These are phyloP conservation scores for Clitocybe nebularis DNA, from an alignment of 1,284 basidiomycete species.

Conservation along the genomic window DNA sequence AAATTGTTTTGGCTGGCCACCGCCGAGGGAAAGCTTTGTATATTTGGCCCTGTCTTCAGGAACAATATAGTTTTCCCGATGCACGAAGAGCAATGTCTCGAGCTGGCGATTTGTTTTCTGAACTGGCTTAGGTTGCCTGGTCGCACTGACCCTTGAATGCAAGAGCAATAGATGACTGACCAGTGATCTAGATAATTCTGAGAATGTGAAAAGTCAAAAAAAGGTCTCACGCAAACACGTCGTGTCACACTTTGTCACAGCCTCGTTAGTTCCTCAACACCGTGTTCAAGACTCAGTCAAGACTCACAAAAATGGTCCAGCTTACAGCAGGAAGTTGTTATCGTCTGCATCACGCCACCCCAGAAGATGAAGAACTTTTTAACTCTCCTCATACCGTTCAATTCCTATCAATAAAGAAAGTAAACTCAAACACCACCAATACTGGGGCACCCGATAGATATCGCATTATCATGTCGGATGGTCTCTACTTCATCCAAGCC, in stretches of 20 bases:
- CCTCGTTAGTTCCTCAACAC: too few relatives aligned
- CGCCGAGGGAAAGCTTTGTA: too few relatives aligned
- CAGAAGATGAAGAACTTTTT: slow-evolving; percentile 48
- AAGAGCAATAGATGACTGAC: too few relatives aligned
- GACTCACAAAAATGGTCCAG: slow-evolving; percentile 30
- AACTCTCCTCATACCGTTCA: slow-evolving; percentile 68
- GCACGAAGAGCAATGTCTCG: not conserved
- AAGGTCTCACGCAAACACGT: not conserved
- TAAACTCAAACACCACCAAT: slow-evolving; percentile 39
- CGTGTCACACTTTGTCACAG: not conserved
- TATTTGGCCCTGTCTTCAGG: not conserved
- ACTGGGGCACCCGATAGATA: slow-evolving; percentile 51
- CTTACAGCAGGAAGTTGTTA: slow-evolving; percentile 58
- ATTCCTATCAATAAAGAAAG: slow-evolving; percentile 79
- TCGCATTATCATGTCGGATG: slow-evolving; percentile 79
- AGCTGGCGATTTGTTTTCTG: slow-evolving; percentile 1
- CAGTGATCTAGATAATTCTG: not conserved
- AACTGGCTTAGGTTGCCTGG: too few relatives aligned
- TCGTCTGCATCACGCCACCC: slow-evolving; percentile 44
- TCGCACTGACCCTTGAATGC: not conserved
- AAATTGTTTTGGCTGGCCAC: too few relatives aligned
- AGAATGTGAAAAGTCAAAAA: not conserved
- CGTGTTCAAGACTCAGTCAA: too few relatives aligned
- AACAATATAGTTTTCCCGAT: not conserved
- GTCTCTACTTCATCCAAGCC: slow-evolving; percentile 79